These are phyloP conservation scores for Bipolaris oryzae DNA, from an alignment of 2,329 filamentous ascomycete species.

Conservation along the genomic window DNA sequence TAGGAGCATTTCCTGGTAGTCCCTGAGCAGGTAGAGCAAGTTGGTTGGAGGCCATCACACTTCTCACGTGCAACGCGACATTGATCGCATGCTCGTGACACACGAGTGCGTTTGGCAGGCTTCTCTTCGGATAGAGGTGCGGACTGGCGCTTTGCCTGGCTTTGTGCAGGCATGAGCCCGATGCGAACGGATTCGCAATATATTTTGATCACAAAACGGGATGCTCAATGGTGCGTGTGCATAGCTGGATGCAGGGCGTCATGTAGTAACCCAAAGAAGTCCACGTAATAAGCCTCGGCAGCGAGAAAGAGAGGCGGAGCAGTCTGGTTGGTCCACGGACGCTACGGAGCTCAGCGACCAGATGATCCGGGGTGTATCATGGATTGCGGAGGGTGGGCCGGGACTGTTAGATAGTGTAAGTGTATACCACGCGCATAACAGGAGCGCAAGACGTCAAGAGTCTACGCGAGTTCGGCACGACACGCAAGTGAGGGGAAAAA, in stretches of 20 bases:
- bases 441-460: constrained; percentile 8
- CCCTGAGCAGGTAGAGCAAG: constrained; percentile 69
- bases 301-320: constrained; percentile 3
- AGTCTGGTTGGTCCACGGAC: constrained; percentile 5
- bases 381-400: neutral
- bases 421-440: neutral
- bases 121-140: constrained; percentile 27
- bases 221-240: constrained; percentile 4
- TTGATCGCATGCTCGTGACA: constrained; percentile 72
- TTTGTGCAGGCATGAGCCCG: constrained; percentile 35
- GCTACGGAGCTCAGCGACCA: constrained; percentile 6
- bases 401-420: neutral
- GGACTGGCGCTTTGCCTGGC: constrained; percentile 34
- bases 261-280: constrained; percentile 4
- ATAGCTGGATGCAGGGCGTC: constrained; percentile 7
- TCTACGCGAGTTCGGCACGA: constrained; percentile 4
- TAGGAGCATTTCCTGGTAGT: constrained; percentile 73
- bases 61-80: constrained; percentile 72
- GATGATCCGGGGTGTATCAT: neutral
- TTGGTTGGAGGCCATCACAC: constrained; percentile 71
- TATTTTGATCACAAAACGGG: neutral
- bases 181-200: neutral
- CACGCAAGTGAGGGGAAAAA: constrained; percentile 16
- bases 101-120: constrained; percentile 62
- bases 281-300: constrained; percentile 4